Base-by-base conservation (phyloP, 2,329 filamentous ascomycete genomes). In the Aspergillus uvarum region DNA sequence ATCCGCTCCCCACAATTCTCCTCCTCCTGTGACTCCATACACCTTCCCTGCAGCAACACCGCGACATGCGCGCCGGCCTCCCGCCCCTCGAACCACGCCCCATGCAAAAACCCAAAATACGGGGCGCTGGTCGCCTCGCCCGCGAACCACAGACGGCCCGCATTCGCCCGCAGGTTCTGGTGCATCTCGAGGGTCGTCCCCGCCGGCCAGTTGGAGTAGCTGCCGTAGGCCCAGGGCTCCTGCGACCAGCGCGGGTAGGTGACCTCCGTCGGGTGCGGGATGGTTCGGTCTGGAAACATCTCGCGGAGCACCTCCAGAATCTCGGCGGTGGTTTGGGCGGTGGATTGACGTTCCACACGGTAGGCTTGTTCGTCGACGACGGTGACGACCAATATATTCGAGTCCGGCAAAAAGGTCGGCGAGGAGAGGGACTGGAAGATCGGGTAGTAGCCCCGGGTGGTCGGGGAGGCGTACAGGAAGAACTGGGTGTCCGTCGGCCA, bases 171-270 rank as follows among this genome's bases (percentile, higher is more conserved):
- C 11, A 90, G 77, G 64, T 90, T 89, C 68, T 89, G 83, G 64
- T 90, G 87, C 76, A 81, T 84, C 67, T 89, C 83, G 0, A 90
- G 76, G 0, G 84, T 87, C 48, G 85, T 85, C 0, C 84, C 84
- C 0, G 82, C 75, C 0, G 87, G 87, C 88, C 87, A 90, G 70
- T 89, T 89, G 42, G 84, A 87, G 73, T 88, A 90, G 22, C 82
- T 86, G 3, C 87, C 87, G 56, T 82, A 85, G 0, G 80, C 67
- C 81, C 82, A 83, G 2, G 80, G 79, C 35, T 73, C 74, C 3
- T 69, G 67, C 14, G 72, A 83, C 85, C 85, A 88, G 44, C 84
- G 79, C 1, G 87, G 86, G 62, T 88, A 89, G 67, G 80, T 77
- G 67, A 89, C 87, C 0, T 78, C 82, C 0, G 78, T 81, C 0